A percentile compares a stretch with the other conserved stretches of the same genome.
These are phyloP conservation scores for Bullera alba DNA, from an alignment of 768 basidiomycete genomes.

Conservation along the genomic window DNA sequence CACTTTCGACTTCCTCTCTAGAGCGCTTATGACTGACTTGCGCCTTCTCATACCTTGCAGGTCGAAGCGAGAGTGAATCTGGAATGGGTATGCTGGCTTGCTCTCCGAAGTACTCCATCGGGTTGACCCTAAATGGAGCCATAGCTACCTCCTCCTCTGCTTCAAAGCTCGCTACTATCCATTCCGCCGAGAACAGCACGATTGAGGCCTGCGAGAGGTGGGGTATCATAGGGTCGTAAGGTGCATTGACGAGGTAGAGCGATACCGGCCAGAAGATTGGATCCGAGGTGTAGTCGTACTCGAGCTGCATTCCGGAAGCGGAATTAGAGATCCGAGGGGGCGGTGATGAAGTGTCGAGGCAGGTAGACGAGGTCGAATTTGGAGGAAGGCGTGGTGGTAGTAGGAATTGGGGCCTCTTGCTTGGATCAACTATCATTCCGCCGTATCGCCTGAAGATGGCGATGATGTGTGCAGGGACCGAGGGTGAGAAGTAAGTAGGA, in stretches of 20 bases:
- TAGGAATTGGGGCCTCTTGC: background rate
- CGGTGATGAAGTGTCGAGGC: background rate
- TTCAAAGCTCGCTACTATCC: background rate
- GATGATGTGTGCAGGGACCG: background rate
- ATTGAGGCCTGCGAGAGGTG: background rate
- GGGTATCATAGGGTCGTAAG: background rate
- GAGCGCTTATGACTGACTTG: too few species aligned
- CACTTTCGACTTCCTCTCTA: too few species aligned
- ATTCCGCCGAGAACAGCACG: background rate
- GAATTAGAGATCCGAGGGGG: too few species aligned
- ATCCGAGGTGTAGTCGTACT: too few species aligned
- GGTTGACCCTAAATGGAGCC: background rate
- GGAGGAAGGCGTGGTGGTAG: background rate
- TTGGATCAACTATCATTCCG: background rate
- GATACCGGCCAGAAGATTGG: background rate
- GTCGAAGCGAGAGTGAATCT: too few species aligned
- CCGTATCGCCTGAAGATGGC: background rate
- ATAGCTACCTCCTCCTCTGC: background rate
- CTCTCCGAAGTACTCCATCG: background rate
- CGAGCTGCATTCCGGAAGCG: too few species aligned
- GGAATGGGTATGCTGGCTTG: background rate
- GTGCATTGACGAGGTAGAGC: background rate
- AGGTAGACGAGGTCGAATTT: background rate
- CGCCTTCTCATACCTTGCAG: too few species aligned
- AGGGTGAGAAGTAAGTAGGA: conserved; percentile 8